Percentiles rank a stretch among this genome's conserved stretches.
Evolutionary conservation across 129 eudicot species (phyloP).

Genomic region (Erigeron canadensis): DNA sequence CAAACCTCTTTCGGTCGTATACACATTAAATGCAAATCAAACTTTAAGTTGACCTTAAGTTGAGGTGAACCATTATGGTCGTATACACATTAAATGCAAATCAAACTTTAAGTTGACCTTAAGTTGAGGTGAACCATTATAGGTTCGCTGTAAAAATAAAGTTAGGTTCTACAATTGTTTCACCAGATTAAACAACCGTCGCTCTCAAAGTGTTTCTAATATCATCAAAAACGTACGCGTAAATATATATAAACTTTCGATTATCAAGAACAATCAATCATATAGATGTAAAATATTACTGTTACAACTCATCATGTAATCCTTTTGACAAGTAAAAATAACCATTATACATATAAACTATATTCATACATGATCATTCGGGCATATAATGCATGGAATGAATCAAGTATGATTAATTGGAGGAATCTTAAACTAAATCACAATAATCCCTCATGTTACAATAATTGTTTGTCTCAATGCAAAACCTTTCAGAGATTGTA

Average conservation of each 20-base stretch:
- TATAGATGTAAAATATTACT: not conserved
- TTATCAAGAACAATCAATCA: not conserved
- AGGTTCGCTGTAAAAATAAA: not conserved
- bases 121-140: not conserved
- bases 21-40: no score
- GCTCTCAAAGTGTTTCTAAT: not conserved
- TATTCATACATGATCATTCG: not conserved
- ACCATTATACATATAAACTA: conserved; percentile 11
- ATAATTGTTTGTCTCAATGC: not conserved
- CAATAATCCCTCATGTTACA: conserved; percentile 2
- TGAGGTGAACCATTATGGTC: not conserved
- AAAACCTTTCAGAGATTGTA: conserved; percentile 8
- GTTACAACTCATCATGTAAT: conserved; percentile 14
- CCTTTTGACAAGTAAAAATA: conserved; percentile 1
- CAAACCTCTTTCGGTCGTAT: not conserved
- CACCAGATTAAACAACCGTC: not conserved
- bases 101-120: not conserved
- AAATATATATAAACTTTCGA: not conserved
- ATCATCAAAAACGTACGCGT: not conserved
- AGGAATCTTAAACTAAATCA: conserved; percentile 16
- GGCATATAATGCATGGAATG: not conserved
- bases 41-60: not conserved
- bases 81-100: no score
- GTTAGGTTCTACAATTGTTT: not conserved
- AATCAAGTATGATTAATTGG: not conserved